phyloP scores from a whole-genome alignment of 306 rosid species.

The Quercus gilva region DNA sequence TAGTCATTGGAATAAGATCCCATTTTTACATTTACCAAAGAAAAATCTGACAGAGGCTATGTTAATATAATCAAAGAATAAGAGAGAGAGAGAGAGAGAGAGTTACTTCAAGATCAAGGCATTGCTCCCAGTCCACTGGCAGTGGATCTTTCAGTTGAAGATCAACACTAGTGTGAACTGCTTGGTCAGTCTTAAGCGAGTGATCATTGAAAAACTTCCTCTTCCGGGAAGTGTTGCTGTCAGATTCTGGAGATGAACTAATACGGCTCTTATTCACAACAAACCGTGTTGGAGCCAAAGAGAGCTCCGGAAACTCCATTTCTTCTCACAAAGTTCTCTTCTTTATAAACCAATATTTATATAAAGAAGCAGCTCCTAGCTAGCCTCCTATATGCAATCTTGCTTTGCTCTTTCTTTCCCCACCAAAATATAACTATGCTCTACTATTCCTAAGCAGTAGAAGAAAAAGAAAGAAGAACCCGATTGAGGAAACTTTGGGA shows the following conservation, averaged over 20 bases:
- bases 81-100: neutral
- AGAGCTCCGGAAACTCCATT: constrained; percentile 37
- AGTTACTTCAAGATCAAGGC: constrained; percentile 48
- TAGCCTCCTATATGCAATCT: neutral
- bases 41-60: too few relatives aligned
- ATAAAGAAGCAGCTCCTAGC: neutral
- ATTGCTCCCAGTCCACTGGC: constrained; percentile 54
- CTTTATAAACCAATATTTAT: neutral
- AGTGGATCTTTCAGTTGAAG: constrained; percentile 45
- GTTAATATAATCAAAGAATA: neutral
- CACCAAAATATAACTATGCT: neutral
- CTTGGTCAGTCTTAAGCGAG: neutral
- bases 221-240: constrained; percentile 21
- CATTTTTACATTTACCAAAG: too few relatives aligned
- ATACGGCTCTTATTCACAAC: neutral
- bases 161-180: constrained; percentile 26
- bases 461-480: neutral
- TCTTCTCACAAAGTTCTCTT: neutral
- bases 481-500: neutral
- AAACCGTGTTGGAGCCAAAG: constrained; percentile 28
- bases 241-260: constrained; percentile 22
- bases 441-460: neutral
- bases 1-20: too few relatives aligned
- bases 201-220: constrained; percentile 34
- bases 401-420: neutral